phyloP scores from a whole-genome alignment of 441 rosid genomes.

The Bocquillonia castaneifolia region DNA sequence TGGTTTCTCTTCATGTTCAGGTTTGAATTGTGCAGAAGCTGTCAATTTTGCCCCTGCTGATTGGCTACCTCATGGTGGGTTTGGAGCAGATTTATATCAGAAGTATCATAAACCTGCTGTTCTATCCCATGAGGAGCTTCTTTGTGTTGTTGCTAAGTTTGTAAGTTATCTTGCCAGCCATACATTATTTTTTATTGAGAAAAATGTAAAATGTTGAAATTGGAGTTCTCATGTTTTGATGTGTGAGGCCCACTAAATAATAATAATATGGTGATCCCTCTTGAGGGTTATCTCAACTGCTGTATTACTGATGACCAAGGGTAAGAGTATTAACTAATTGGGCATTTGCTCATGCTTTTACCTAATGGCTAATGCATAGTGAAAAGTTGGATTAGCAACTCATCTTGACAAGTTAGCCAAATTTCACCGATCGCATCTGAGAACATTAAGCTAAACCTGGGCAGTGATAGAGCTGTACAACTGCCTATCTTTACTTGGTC shows the following conservation, averaged over 20 bases:
- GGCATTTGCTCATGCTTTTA: not conserved
- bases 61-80: slow-evolving; percentile 96
- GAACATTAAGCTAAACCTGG: not conserved
- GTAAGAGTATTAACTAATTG: not conserved
- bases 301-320: not conserved
- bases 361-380: not conserved
- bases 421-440: not conserved
- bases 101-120: slow-evolving; percentile 79
- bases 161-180: slow-evolving; percentile 17
- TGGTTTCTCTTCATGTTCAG: slow-evolving; percentile 35
- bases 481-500: not conserved
- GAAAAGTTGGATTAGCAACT: not conserved
- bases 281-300: not conserved
- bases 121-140: slow-evolving; percentile 96
- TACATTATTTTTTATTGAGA: slow-evolving; percentile 9
- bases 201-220: slow-evolving; percentile 9
- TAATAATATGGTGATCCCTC: not conserved
- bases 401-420: not conserved
- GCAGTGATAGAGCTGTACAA: not conserved
- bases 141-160: slow-evolving; percentile 86
- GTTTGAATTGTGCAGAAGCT: slow-evolving; percentile 95
- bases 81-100: slow-evolving; percentile 77
- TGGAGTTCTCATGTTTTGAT: not conserved
- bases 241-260: not conserved
- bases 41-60: slow-evolving; percentile 98